Evolutionary conservation across 2,329 filamentous ascomycete species (phyloP).

Genomic region (Neurospora crassa): DNA sequence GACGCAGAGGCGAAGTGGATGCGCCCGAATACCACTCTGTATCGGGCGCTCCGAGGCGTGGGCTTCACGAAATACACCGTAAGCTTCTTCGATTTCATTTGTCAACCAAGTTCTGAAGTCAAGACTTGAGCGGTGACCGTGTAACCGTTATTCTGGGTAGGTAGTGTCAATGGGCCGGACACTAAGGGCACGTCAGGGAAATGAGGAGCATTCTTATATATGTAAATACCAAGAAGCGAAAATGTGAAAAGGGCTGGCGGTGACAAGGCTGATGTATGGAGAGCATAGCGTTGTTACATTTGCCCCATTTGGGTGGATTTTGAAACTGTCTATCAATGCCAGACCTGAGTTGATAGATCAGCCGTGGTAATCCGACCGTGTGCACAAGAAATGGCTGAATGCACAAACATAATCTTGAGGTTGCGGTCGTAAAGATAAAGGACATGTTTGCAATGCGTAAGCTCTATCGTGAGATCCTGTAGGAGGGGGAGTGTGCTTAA

Average conservation of each 20-base stretch:
- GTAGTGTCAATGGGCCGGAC: neutral
- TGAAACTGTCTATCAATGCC: neutral
- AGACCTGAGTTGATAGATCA: neutral
- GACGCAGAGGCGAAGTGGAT: neutral
- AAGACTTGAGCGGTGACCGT: neutral
- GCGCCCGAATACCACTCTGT: neutral
- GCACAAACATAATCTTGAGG: neutral
- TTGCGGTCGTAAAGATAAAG: neutral
- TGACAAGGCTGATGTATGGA: neutral
- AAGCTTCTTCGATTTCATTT: neutral
- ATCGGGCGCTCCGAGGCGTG: neutral
- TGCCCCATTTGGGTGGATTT: neutral
- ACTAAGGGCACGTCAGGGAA: neutral
- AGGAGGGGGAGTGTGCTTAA: neutral
- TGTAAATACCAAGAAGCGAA: neutral
- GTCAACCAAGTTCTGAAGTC: neutral
- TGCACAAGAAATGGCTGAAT: neutral
- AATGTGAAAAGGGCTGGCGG: neutral
- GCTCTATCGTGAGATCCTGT: neutral
- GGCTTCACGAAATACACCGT: neutral
- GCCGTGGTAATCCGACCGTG: neutral
- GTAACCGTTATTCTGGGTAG: neutral
- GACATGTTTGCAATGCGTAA: neutral
- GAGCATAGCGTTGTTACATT: neutral
- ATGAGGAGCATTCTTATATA: neutral